Base-by-base conservation (phyloP, 192 early-diverging fungal species). In the Paraglomus occultum region DNA sequence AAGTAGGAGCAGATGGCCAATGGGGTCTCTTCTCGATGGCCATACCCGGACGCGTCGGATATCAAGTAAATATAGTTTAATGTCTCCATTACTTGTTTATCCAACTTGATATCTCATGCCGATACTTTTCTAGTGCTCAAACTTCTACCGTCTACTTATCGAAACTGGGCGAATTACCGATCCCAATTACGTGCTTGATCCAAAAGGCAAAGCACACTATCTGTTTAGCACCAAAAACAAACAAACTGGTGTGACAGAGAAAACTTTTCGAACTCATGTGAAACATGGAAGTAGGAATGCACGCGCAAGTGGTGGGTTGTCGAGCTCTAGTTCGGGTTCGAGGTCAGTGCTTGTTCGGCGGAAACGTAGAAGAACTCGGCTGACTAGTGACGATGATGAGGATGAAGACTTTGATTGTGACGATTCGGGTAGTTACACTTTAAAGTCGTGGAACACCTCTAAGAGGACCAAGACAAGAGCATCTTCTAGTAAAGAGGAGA, bases 11-110 rank as follows among this genome's bases (percentile, higher is more conserved):
- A 20, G 94, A 95, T 72, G 95, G 95, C 9, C 95, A 98, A 76
- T 98, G 95, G 95, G 95, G 95, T 31, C 88, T 96, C 49, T 98
- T 98, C 77, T 94, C 93, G 23, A 95, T 95, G 89, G 84, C 91
- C 6, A 92, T 98, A 46, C 94, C 95, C 11, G 95, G 95, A 23
- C 87, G 95, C 51, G 95, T 98, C 45, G 95, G 95, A 11, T 98
- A 98, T 76, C 95, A 97, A 83, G 90, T 90, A 78, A 64, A 14
- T 38, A 4, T 8, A 17, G 20, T 11, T 2, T 14, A 22, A n/a
- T 23, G 17, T 55, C 17, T 23, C 64, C 58, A 43, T 9, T 44
- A 0, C 31, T 15, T 6, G 39, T 70, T 45, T 57, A 50, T 47
- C 45, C 44, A 48, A 11, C 15, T 22, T 20, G 40, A 43, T 50